Evolutionary conservation across 768 basidiomycete species (phyloP).

Genomic region (Serendipita sp.): DNA sequence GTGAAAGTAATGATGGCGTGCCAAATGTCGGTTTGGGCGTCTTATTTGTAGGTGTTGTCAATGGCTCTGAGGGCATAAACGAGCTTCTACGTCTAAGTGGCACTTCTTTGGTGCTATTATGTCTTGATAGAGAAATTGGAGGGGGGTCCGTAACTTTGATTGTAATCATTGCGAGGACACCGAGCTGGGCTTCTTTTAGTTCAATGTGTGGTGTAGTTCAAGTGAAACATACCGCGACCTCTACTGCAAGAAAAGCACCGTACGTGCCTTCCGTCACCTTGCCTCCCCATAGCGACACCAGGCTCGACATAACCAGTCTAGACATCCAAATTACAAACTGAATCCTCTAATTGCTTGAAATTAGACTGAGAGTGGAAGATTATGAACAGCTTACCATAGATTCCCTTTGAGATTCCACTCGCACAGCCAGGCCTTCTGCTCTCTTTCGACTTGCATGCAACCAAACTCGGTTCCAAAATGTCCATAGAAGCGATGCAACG

Average conservation of each 20-base stretch:
- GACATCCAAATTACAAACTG: not conserved
- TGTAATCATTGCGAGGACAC: not conserved
- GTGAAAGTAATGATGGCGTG: slow-evolving; percentile 12
- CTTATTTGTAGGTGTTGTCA: not conserved
- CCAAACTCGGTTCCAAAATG: slow-evolving; percentile 79
- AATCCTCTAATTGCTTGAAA: not conserved
- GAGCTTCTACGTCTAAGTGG: slow-evolving; percentile 1
- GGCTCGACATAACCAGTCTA: not conserved
- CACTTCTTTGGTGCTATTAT: not conserved
- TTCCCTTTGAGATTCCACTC: slow-evolving; percentile 12
- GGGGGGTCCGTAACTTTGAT: not conserved
- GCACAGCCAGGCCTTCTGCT: slow-evolving; percentile 7
- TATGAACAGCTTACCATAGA: slow-evolving; percentile 17
- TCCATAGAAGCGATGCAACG: slow-evolving; percentile 55
- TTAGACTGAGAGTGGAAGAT: not conserved
- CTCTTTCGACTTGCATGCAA: slow-evolving; percentile 26
- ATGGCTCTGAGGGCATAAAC: slow-evolving; percentile 8
- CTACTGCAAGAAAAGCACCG: slow-evolving; percentile 10
- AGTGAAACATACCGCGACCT: slow-evolving; percentile 15
- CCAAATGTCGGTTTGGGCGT: slow-evolving; percentile 20
- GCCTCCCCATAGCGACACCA: not conserved
- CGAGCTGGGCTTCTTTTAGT: not conserved
- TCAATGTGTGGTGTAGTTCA: not conserved
- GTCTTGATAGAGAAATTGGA: slow-evolving; percentile 1
- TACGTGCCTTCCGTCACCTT: slow-evolving; percentile 7